Evolutionary conservation across 192 early-diverging fungal genomes (phyloP), one percentile per base, ranked within the genome.

Genomic region (Coemansia sp.): DNA sequence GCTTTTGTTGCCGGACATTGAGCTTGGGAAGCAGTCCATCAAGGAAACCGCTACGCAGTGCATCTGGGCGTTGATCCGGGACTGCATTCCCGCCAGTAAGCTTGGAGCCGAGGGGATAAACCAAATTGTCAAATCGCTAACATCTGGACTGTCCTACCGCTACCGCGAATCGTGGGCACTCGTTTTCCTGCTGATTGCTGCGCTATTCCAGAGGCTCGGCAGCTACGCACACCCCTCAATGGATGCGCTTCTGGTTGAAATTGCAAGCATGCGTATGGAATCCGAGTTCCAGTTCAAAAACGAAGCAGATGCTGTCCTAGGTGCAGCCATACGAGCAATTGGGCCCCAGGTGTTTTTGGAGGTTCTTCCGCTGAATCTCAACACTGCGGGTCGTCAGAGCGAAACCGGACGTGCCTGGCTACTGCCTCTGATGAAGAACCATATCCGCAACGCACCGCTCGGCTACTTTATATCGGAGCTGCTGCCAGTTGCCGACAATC

Each of bases 331-430:
- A 60, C 84, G 88, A 37, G 87, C 89, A 6, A 83, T 96, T 57
- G 96, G 95, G 9, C 88, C 96, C 17, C 87, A 90, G 64, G 73
- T 70, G 22, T 95, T 98, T 67, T 77, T 94, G 58, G 58, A 77
- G 19, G 74, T 90, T 6, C 75, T 95, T 11, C 93, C 94, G 9
- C 78, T 98, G 39, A 99, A 99, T 75, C 88, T 99, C 60, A 90
- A 91, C 51, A 78, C 74, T 20, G 74, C 73, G 41, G 77, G 83
- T 20, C 55, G 62, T 53, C 64, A 69, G 58, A 69, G 60, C 49
- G 59, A 65, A 6, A 73, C 84, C n/a, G 90, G 92, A 41, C 88
- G 97, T 48, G 94, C 97, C 0, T 99, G 95, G 86, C 86, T 99
- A 42, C 84, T 99, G 63, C 90, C 96, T 25, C 71, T 94, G 56